Conservation (phyloP, 2,329 filamentous ascomycete genomes). For the Aureobasidium sp. region DNA sequence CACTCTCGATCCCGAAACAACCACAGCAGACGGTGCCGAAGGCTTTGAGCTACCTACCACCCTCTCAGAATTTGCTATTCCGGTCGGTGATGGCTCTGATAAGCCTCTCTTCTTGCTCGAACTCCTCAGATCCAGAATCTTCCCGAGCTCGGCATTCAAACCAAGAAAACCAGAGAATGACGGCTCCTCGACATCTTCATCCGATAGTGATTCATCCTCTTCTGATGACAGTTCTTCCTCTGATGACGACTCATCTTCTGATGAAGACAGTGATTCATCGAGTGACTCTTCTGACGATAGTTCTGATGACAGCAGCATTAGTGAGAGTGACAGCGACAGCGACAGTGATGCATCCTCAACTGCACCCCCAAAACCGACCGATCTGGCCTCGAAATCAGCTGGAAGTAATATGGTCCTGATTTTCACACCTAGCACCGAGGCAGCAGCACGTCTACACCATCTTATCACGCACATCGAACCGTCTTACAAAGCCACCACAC, state of each 20-base stretch:
- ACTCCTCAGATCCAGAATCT: conserved; percentile 53
- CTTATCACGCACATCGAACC: conserved; percentile 47
- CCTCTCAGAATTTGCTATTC: conserved; percentile 40
- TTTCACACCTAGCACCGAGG: conserved; percentile 86
- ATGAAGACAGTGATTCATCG: conserved; percentile 20
- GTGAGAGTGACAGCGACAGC: neutral
- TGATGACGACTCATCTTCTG: conserved; percentile 6
- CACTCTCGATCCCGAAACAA: conserved; percentile 17
- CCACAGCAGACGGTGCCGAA: conserved; percentile 23
- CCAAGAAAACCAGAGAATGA: neutral
- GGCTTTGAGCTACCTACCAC: conserved; percentile 49
- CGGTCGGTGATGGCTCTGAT: conserved; percentile 43
- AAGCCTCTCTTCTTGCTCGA: conserved; percentile 76
- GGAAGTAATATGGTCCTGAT: conserved; percentile 45
- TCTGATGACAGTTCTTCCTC: neutral
- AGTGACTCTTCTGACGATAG: conserved; percentile 10
- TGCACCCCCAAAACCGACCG: neutral
- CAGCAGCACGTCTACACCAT: conserved; percentile 72
- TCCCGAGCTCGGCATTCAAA: conserved; percentile 5
- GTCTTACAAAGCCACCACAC: conserved; percentile 19
- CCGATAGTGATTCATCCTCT: conserved; percentile 12
- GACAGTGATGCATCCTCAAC: conserved; percentile 11
- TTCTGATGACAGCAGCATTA: neutral
- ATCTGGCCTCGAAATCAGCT: neutral
- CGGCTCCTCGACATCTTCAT: neutral